Evolutionary conservation across 371 early-diverging fungal species (phyloP).

Genomic region (Syncephalis plumigaleata): DNA sequence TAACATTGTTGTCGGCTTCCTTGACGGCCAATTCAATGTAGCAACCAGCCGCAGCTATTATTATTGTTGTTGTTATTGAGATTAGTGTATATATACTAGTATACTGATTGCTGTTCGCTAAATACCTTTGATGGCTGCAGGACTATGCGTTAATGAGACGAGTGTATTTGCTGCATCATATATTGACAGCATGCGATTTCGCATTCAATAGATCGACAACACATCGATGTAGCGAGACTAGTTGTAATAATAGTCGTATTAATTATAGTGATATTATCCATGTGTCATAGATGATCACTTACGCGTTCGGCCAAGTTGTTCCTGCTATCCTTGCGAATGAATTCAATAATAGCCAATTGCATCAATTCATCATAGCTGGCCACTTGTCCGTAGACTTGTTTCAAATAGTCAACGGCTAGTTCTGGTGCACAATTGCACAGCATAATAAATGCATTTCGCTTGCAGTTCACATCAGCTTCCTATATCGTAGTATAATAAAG

Average conservation of each 20-base stretch:
- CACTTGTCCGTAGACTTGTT: constrained; percentile 51
- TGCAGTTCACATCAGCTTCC: constrained; percentile 85
- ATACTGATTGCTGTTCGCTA: too few relatives aligned
- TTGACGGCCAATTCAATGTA: constrained; percentile 79
- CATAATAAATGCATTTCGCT: constrained; percentile 88
- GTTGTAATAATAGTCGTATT: not conserved
- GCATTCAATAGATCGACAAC: constrained; percentile 70
- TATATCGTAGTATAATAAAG: constrained; percentile 9
- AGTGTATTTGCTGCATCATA: constrained; percentile 93
- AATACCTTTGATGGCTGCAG: constrained; percentile 74
- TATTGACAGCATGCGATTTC: constrained; percentile 77
- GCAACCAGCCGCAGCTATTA: constrained; percentile 72
- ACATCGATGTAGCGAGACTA: constrained; percentile 43
- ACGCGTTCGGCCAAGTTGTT: constrained; percentile 65
- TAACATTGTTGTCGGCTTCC: constrained; percentile 94
- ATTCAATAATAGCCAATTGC: constrained; percentile 83
- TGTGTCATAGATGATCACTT: constrained; percentile 1
- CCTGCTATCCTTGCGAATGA: constrained; percentile 83
- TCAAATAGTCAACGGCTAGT: constrained; percentile 70
- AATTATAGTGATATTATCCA: not conserved
- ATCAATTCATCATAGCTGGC: constrained; percentile 73
- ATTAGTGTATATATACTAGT: not conserved
- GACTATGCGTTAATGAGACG: constrained; percentile 67
- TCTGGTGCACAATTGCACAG: constrained; percentile 58
- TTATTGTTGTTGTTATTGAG: not conserved